Base-by-base conservation (phyloP, 352 stramenopile species). In the Elongisporangium undulatum region DNA sequence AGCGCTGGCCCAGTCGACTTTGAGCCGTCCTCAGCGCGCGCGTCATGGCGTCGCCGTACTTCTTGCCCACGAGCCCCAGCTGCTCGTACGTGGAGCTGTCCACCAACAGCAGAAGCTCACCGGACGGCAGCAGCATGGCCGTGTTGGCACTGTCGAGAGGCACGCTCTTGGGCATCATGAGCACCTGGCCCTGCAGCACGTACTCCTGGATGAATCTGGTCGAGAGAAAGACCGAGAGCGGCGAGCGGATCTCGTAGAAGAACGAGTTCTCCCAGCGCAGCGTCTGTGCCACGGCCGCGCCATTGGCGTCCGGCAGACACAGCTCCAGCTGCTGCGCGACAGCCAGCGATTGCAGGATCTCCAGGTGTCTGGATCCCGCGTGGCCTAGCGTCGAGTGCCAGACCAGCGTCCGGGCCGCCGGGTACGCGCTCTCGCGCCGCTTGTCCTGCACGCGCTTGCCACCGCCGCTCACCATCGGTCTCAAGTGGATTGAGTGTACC, bases 241-340 rank as follows among this genome's bases (percentile, higher is more conserved):
- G 74, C 29, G 78, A 60, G 17, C 69, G 75, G 9, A 93, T 49
- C 54, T 92, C 74, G 61, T 95, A 95, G 63, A 82, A 95, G 63
- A 95, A 95, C n/a, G 70, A 72, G 22, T 74, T 90, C 60, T 90
- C 79, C 83, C 83, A 93, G 58, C 85, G 79, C 17, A 93, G 62
- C 51, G 71, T 63, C 62, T 86, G 73, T 22, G 77, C 75, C 6
- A 74, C 39, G 23, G 61, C 53, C 23, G 65, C 57, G 0, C 77
- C 83, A 6, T 58, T 50, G 6, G 53, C 53, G 41, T 61, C 66
- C 0, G 85, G 79, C 24, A 92, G 67, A 45, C 72, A 78, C 2
- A 91, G 56, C 60, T 95, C 85, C 3, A 95, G 51, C 59, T 95
- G 85, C 64, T 93, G 85, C 56, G 75, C 80, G 15, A 93, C 56